Conservation (phyloP, 2,329 filamentous ascomycete species). For the Clarireedia monteithiana region DNA sequence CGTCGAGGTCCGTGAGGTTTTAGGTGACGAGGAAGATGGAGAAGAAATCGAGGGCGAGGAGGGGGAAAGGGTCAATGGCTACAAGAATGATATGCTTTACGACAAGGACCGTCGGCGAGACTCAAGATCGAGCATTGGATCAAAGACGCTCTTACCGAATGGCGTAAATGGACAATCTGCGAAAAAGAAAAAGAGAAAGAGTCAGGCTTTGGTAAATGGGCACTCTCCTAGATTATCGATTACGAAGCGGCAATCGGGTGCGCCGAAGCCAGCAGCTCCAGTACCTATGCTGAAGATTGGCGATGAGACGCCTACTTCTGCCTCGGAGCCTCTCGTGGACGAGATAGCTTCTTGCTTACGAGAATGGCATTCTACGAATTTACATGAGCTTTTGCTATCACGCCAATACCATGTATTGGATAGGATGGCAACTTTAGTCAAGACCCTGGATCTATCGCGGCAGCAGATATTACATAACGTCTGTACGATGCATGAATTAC, state of each 20-base stretch:
- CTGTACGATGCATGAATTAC: conserved; percentile 77
- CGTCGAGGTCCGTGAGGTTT: conserved; percentile 87
- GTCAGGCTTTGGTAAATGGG: conserved; percentile 18
- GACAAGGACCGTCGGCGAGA: background rate
- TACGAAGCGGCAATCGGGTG: conserved; percentile 54
- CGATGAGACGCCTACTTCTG: conserved; percentile 87
- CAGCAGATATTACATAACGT: conserved; percentile 93
- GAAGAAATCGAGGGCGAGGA: conserved; percentile 23
- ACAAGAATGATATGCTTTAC: conserved; percentile 12
- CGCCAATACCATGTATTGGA: conserved; percentile 77
- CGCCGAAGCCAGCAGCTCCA: conserved; percentile 75
- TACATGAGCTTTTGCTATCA: conserved; percentile 82
- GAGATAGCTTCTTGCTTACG: conserved; percentile 94
- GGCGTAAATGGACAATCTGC: conserved; percentile 1
- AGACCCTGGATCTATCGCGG: conserved; percentile 74
- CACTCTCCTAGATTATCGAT: conserved; percentile 31
- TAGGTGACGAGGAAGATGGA: conserved; percentile 62
- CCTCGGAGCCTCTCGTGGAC: conserved; percentile 85
- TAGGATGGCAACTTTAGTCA: conserved; percentile 71
- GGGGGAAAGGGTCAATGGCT: conserved; percentile 7
- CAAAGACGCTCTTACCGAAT: background rate
- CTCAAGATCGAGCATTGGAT: too few relatives aligned
- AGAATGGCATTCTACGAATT: conserved; percentile 96
- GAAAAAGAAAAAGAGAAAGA: conserved; percentile 18
- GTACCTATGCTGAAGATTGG: conserved; percentile 97